Base-by-base conservation (phyloP, 371 early-diverging fungal species). In the Funneliformis caledonium region DNA sequence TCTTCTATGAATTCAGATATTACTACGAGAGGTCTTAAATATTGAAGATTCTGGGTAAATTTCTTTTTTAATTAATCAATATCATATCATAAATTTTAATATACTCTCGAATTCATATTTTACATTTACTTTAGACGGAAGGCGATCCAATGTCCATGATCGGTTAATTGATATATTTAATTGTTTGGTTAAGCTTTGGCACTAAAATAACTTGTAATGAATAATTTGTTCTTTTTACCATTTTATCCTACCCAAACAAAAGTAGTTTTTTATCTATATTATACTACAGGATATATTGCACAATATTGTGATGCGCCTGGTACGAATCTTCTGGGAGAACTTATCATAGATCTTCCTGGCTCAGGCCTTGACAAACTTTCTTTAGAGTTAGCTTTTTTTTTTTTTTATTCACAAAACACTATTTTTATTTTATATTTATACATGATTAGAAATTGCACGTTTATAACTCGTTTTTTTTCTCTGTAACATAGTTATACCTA, bases 11-110 rank as follows among this genome's bases (percentile, higher is more conserved):
- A 78, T 42, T 16, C 26, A 1, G 14, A 76, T 81, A 56, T 62
- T 84, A 10, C 76, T 84, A 62, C 82, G 81, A 19, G 81, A 82
- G 65, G 56, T 26, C 42, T 78, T 16, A 78, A 69, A 68, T 59
- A 31, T 33, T 2, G 47, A 50, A 47, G n/a, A 72, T 12, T 33
- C 26, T 11, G 45, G 26, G 45, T 62, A 61, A 62, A 33, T 22
- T 59, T 75, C 37, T n/a, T 19, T 22, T 11, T 9, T 67, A 14
- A 33, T n/a, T n/a, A n/a, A n/a, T n/a, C n/a, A n/a, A n/a, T n/a
- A n/a, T n/a, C n/a, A n/a, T n/a, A n/a, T n/a, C n/a, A n/a, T n/a
- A n/a, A n/a, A n/a, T n/a, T n/a, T n/a, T n/a, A n/a, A n/a, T n/a
- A n/a, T n/a, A n/a, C n/a, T n/a, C n/a, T n/a, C n/a, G n/a, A n/a